These are phyloP conservation scores for Hortiboletus campestris DNA, from an alignment of 768 basidiomycete genomes.

Conservation along the genomic window DNA sequence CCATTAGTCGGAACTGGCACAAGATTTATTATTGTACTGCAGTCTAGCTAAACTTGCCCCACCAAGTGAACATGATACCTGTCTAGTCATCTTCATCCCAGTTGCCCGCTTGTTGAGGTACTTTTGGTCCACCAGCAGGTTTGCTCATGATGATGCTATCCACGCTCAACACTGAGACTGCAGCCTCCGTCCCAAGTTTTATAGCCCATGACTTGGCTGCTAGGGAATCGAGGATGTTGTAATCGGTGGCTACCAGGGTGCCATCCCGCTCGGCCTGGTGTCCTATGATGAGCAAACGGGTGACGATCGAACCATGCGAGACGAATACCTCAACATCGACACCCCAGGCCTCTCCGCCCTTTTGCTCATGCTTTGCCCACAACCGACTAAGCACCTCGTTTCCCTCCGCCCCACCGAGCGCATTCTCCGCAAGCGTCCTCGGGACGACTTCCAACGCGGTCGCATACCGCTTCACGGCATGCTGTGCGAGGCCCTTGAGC, in stretches of 20 bases:
- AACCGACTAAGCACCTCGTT: constrained; percentile 88
- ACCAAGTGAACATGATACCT: constrained; percentile 7
- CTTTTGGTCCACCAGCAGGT: constrained; percentile 84
- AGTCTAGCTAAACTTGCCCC: constrained; percentile 14
- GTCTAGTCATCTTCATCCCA: constrained; percentile 72
- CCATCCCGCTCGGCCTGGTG: constrained; percentile 74
- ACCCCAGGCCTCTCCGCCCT: constrained; percentile 72
- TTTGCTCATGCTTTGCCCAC: constrained; percentile 86
- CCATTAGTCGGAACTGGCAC: constrained; percentile 23
- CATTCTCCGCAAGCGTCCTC: constrained; percentile 91
- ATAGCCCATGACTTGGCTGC: constrained; percentile 91
- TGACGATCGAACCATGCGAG: not conserved
- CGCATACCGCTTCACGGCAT: constrained; percentile 88
- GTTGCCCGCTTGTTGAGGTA: constrained; percentile 83
- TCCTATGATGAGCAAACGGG: not conserved
- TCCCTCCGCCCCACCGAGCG: constrained; percentile 84
- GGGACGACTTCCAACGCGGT: constrained; percentile 91
- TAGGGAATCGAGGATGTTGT: constrained; percentile 81
- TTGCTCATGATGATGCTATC: constrained; percentile 98
- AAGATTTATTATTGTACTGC: constrained; percentile 29
- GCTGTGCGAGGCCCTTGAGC: constrained; percentile 88
- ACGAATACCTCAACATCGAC: constrained; percentile 81
- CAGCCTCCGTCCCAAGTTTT: constrained; percentile 87
- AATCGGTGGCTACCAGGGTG: constrained; percentile 59
- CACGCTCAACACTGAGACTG: constrained; percentile 86